phyloP scores from a whole-genome alignment of 2,329 filamentous ascomycete species.

The Aspergillus ustus region DNA sequence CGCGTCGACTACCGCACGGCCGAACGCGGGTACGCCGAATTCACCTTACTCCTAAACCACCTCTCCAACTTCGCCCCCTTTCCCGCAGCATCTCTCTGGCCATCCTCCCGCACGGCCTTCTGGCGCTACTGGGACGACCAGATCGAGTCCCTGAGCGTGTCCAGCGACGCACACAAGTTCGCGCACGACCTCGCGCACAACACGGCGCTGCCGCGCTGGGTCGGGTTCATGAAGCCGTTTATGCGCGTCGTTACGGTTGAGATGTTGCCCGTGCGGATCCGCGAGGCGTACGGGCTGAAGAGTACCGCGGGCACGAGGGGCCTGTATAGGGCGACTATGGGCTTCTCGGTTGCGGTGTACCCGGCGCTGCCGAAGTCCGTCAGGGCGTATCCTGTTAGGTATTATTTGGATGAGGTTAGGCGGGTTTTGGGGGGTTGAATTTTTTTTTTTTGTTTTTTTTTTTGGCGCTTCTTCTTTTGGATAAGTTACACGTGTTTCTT shows the following conservation, averaged over 20 bases:
- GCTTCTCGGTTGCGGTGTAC: constrained; percentile 38
- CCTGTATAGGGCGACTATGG: constrained; percentile 38
- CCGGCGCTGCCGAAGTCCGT: constrained; percentile 36
- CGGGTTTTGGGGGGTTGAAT: constrained; percentile 27
- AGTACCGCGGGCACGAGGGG: constrained; percentile 34
- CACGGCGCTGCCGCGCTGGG: constrained; percentile 35
- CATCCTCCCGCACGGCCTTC: constrained; percentile 35
- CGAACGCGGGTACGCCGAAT: constrained; percentile 38
- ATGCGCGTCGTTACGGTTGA: constrained; percentile 38
- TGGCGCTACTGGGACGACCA: constrained; percentile 45
- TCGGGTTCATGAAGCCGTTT: constrained; percentile 36
- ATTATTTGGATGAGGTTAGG: constrained; percentile 36
- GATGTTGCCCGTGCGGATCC: constrained; percentile 39
- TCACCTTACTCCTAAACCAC: constrained; percentile 32
- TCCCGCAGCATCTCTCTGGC: constrained; percentile 34
- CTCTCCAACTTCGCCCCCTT: constrained; percentile 25
- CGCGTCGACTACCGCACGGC: constrained; percentile 37
- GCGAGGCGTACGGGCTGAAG: constrained; percentile 39
- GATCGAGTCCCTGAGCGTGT: constrained; percentile 34
- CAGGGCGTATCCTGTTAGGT: constrained; percentile 35
- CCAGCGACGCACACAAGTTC: constrained; percentile 34
- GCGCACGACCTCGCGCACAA: constrained; percentile 34
- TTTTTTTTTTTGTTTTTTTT: neutral
- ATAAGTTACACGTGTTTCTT: neutral
- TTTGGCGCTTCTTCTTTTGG: neutral